Conservation (phyloP, 2,329 filamentous ascomycete species). For the Ceratocystis albifundus region DNA sequence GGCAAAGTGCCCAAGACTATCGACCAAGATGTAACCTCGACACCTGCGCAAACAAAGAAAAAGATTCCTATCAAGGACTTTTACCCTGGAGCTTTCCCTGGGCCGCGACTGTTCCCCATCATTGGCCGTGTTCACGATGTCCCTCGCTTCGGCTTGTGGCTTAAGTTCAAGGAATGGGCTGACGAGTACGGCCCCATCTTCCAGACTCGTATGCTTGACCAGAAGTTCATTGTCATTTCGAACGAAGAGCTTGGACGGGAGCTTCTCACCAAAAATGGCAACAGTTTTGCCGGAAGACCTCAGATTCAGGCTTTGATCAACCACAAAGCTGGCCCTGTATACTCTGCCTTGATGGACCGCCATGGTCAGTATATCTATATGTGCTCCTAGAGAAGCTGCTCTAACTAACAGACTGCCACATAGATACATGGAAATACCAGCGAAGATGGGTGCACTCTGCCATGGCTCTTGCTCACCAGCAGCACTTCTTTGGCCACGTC, state of each 20-base stretch:
- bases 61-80: slow-evolving; percentile 25
- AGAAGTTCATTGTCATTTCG: slow-evolving; percentile 37
- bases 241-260: slow-evolving; percentile 40
- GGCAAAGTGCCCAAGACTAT: slow-evolving; percentile 28
- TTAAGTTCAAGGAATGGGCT: slow-evolving; percentile 41
- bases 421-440: slow-evolving; percentile 39
- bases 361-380: slow-evolving; percentile 32
- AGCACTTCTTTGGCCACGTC: slow-evolving; percentile 39
- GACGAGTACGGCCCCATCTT: slow-evolving; percentile 36
- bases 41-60: background rate
- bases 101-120: slow-evolving; percentile 38
- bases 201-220: slow-evolving; percentile 33
- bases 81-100: slow-evolving; percentile 33
- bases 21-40: background rate
- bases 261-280: slow-evolving; percentile 38
- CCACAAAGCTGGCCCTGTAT: slow-evolving; percentile 39
- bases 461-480: slow-evolving; percentile 33
- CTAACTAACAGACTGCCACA: slow-evolving; percentile 6
- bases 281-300: slow-evolving; percentile 41
- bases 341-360: slow-evolving; percentile 41
- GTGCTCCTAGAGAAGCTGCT: background rate
- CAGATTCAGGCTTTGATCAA: slow-evolving; percentile 40
- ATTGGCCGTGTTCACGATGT: slow-evolving; percentile 41
- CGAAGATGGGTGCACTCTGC: slow-evolving; percentile 43
- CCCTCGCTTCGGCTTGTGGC: slow-evolving; percentile 37